Base-by-base conservation (phyloP, 2,329 filamentous ascomycete species). In the Cladosporium sphaerospermum region DNA sequence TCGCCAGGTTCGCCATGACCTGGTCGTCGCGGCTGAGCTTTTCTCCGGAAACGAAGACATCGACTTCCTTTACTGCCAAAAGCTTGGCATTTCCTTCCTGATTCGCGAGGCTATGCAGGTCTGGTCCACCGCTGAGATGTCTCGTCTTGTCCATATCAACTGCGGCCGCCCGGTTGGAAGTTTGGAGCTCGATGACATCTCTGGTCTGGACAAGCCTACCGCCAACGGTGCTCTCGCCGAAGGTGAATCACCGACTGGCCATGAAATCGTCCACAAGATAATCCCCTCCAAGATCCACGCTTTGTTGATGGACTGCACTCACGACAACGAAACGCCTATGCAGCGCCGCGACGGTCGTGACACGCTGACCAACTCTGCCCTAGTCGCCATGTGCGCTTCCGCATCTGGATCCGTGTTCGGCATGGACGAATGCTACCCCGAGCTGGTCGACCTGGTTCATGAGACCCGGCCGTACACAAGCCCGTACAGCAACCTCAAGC, bases 91-190 rank as follows among this genome's bases (percentile, higher is more conserved):
- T 53, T 95, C 88, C 68, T 89, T 89, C 6, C 79, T 99, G 47
- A 96, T 99, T 60, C 84, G 93, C 55, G 93, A 99, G 72, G 92
- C 92, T 9, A 99, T 99, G 95, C 93, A 99, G 69, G 88, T 91
- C 32, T 97, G 92, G 92, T 92, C 87, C 66, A 96, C 93, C 1
- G 88, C 82, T 9, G 95, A 99, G 70, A 78, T 99, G 58, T 96
- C 91, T 71, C 80, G 91, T 43, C 78, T 99, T 33, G 91, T 99
- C 9, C 95, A 99, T 71, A 86, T 86, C 58, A 91, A 99, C 68
- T 92, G 89, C 32, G 93, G 93, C 36, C 83, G 89, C 23, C 93
- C 95, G 0, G 96, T 99, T 66, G 93, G 93, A 54, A 97, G 92
- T 69, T 97, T 99, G 64, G 91, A 97, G 65, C 80, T 95, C n/a